Base-by-base conservation (phyloP, 208 protist species). In the Herpetomonas tarakana region DNA sequence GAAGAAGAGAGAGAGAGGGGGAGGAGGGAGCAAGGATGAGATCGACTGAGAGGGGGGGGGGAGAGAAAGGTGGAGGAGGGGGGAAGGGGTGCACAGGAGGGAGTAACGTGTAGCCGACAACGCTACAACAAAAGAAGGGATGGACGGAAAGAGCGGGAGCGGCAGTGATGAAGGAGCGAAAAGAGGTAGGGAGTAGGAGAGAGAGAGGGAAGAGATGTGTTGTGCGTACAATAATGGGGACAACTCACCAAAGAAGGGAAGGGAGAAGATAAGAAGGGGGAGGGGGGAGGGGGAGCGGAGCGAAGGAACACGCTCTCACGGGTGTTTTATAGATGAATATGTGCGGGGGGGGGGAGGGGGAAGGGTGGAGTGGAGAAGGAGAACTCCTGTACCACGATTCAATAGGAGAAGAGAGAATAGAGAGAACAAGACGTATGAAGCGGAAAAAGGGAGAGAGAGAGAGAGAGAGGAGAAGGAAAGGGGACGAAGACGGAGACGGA, bases 1-100 rank as follows among this genome's bases (percentile, higher is more conserved):
- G 38, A 49, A 18, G n/a, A 27, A 54, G 28, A 53, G 24, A 61
- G 41, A 44, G 45, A 57, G 52, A 57, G 29, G 19, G 29, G 19
- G 26, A 57, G 21, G 25, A 35, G 16, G 27, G 4, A 58, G 22
- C 45, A 52, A 22, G 18, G 39, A 50, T 55, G 62, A 47, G 31
- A 61, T 21, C 9, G 35, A 14, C 6, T 18, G 35, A 41, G 14
- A 41, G 35, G 35, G 9, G 6, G 35, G 35, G 6, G 6, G 14
- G 6, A 41, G 35, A 41, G 6, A 41, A 6, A 41, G 14, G 35
- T 41, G 14, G 35, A 41, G 14, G 35, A 41, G 35, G 9, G 9
- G 9, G 9, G 14, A 41, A 6, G 35, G 14, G 35, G 35, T 41
- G 14, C 14, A 41, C n/a, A n/a, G n/a, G n/a, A n/a, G n/a, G n/a